phyloP scores from a whole-genome alignment of 352 stramenopile genomes.

The Globisporangium sylvaticum region DNA sequence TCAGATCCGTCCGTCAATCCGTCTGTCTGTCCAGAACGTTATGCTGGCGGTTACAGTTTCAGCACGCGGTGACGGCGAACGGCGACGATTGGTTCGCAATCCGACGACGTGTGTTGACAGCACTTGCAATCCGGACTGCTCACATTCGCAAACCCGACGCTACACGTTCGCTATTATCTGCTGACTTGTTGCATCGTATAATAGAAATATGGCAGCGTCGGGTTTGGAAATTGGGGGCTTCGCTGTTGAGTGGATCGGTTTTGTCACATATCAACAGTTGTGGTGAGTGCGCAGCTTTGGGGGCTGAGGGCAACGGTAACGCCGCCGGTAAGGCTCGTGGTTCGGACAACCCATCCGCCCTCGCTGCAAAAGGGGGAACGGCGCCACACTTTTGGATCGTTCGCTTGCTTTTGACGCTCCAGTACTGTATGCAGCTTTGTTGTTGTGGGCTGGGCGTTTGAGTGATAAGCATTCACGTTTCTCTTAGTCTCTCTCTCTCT shows the following conservation, averaged over 20 bases:
- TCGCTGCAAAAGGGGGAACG: neutral
- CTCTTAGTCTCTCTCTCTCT: neutral
- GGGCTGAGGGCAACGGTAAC: neutral
- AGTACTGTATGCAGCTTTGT: neutral
- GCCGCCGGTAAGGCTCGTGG: neutral
- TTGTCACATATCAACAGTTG: constrained; percentile 7
- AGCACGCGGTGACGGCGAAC: neutral
- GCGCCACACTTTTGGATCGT: neutral
- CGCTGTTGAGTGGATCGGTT: neutral
- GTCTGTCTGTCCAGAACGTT: constrained; percentile 2
- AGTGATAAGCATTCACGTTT: neutral
- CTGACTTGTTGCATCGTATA: neutral
- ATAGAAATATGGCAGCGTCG: neutral
- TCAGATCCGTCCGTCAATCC: neutral
- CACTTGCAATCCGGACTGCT: neutral
- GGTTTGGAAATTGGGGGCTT: neutral
- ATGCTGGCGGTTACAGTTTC: constrained; percentile 1
- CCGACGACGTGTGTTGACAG: neutral
- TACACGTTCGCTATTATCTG: neutral
- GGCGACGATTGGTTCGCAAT: neutral
- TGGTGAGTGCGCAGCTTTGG: neutral
- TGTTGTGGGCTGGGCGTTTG: neutral
- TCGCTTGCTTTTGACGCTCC: neutral
- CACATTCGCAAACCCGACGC: neutral
- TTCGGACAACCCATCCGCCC: neutral